Percentiles rank a stretch among this genome's conserved stretches.
Evolutionary conservation across 116 monocot genomes (phyloP).

Genomic region (Iris pallida): DNA sequence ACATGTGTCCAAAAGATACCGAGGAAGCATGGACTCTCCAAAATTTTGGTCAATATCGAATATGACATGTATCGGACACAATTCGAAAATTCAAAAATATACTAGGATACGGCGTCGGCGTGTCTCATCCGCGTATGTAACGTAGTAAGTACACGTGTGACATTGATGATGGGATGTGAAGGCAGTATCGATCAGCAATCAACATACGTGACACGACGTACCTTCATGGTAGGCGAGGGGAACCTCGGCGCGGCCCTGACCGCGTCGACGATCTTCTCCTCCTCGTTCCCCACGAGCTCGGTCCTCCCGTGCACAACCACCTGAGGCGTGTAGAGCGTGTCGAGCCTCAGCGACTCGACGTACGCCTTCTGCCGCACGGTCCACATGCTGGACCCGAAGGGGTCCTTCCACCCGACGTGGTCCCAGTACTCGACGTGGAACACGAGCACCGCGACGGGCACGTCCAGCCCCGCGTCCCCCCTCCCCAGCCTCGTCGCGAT

Average conservation of each 20-base stretch:
- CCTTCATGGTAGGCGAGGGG: constrained; percentile 74
- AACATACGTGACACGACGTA: constrained; percentile 9
- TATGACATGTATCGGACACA: too few relatives aligned
- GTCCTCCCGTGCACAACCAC: constrained; percentile 61
- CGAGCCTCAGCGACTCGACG: constrained; percentile 66
- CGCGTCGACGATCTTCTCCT: constrained; percentile 37
- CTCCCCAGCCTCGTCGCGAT: constrained; percentile 50
- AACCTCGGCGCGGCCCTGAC: constrained; percentile 47
- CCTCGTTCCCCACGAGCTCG: constrained; percentile 65
- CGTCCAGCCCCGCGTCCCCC: constrained; percentile 16
- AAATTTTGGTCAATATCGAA: too few relatives aligned
- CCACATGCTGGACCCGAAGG: constrained; percentile 75
- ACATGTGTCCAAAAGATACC: too few relatives aligned
- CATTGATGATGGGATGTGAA: too few relatives aligned
- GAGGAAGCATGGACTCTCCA: too few relatives aligned
- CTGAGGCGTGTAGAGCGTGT: constrained; percentile 94
- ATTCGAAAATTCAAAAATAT: too few relatives aligned
- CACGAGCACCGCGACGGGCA: constrained; percentile 47
- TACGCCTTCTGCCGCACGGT: constrained; percentile 92
- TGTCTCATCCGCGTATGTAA: too few relatives aligned
- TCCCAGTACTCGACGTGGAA: constrained; percentile 99
- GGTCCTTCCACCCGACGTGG: constrained; percentile 96
- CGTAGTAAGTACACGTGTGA: too few relatives aligned
- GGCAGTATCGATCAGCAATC: too few relatives aligned
- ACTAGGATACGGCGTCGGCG: too few relatives aligned